Evolutionary conservation across 1,284 basidiomycete genomes (phyloP), one percentile per base, ranked within the genome.

Genomic region (Apiotrichum porosum): DNA sequence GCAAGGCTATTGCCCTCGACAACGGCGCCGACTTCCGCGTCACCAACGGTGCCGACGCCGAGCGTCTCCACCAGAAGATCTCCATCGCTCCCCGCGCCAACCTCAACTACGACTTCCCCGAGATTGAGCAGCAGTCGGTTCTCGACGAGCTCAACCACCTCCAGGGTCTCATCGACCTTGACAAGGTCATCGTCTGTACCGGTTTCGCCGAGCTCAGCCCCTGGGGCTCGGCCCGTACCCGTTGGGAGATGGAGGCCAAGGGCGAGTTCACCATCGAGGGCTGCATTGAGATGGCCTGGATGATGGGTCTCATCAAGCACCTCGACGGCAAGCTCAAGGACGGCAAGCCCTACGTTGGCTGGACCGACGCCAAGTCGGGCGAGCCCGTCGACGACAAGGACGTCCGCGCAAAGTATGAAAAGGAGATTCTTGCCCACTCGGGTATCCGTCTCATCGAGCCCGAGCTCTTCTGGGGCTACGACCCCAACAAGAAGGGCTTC

Each of bases 301-400:
- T 97, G 76, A 97, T 95, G 88, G 93, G 95, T 37, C 83, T 83
- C 75, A 97, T 97, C 81, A 97, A 94, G 76, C 91, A 97, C 78
- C 92, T 97, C 71, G 89, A 98, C 62, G 95, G 94, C 18, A 88
- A 88, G 52, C 81, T 98, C 65, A 93, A 95, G 76, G 84, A 88
- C 63, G 90, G 89, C 37, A 82, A 85, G 37, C 79, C 94, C 35
- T 88, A 97, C 68, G 94, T 98, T 62, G 94, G 94, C 39, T 98
- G 94, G 94, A 91, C 97, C 45, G 94, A 97, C 65, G 82, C 83
- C 65, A 94, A 97, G 79, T 82, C 85, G n/a, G 81, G 79, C 39
- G 93, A 97, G 63, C 91, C 93, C n/a, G 86, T 98, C 44, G 93
- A 98, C 66, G 94, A 98, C 78, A 97, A 97, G 77, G 93, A 98